Conservation (phyloP, 129 eudicot species). For the carrot (Daucus carota) region DH1_v3.0 NC_030385.2:5435001-5435500, state of each 20-base stretch:
- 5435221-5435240: background rate
- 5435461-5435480: slow-evolving; percentile 31
- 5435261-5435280: background rate
- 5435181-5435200: background rate
- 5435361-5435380: background rate
- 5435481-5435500: slow-evolving; percentile 33
- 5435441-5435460: background rate
- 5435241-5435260: background rate
- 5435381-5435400: background rate
- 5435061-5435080: too few relatives aligned
- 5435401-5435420: background rate
- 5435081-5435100: too few relatives aligned
- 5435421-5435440: background rate
- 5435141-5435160: background rate
- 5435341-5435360: background rate
- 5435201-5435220: background rate
- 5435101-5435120: too few relatives aligned
- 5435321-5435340: background rate
- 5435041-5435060: too few relatives aligned
- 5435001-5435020: too few relatives aligned
- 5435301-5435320: background rate
- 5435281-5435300: background rate
- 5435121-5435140: too few relatives aligned
- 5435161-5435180: background rate
- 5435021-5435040: too few relatives aligned